Base-by-base conservation (phyloP, 129 eudicot species). In the Gnaphalium uliginosum region DNA sequence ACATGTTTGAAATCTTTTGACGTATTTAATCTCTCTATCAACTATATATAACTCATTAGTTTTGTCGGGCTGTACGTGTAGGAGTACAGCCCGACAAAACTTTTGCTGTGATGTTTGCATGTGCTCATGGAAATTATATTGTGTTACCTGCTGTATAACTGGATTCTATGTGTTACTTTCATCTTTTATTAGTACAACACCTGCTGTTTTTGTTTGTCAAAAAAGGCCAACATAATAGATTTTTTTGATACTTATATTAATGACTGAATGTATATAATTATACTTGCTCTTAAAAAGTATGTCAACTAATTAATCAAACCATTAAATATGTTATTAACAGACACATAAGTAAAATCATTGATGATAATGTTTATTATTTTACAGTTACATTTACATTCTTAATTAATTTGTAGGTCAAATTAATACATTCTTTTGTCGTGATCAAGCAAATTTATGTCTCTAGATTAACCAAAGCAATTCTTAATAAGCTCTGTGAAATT, bases 71-170 rank as follows among this genome's bases (percentile, higher is more conserved):
- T 76, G 73, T 66, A 76, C 19, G 17, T 35, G 0, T 51, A 65
- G 4, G 13, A 22, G 64, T 76, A 68, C 76, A 78, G 11, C 71
- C 64, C 58, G 17, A 64, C 58, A 71, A 78, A 71, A 78, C 82
- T 32, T 32, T 9, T 59, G 57, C n/a, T 58, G 68, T 63, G 71
- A 69, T 78, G 39, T 78, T 59, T 69, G 71, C 18, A 29, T 70
- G 69, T 68, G 56, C 53, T 72, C 37, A 23, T 37, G 15, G 26
- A 15, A 22, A 73, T 39, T 37, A 23, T 59, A 64, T 64, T 30
- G 13, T 8, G 35, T 62, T 13, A 63, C 43, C 22, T 27, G 26
- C 26, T 21, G 2, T 18, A 6, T 63, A 39, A 14, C 46, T 63
- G 22, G 21, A 25, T 59, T 58, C 64, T 5, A 29, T 5, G 68